Base-by-base conservation (phyloP, 192 early-diverging fungal species). In the Coemansia sp. region DNA sequence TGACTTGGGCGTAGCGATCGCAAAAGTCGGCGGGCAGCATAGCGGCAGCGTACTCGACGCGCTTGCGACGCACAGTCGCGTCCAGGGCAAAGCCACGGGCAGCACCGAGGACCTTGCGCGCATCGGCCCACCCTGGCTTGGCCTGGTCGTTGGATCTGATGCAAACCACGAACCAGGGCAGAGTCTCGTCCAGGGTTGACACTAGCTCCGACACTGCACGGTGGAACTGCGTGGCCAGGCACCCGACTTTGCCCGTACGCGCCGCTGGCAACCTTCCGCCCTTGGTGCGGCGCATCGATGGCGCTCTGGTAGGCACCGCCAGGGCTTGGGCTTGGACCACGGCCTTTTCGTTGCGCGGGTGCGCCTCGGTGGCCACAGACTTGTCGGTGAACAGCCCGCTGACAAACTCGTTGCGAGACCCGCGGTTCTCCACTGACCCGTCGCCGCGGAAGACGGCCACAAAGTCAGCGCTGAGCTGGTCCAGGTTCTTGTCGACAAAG, bases 401-500 rank as follows among this genome's bases (percentile, higher is more conserved):
- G 37, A 93, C 81, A 68, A 96, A 96, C 8, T 84, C 71, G 64
- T 91, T 91, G 66, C 82, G 82, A 15, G 91, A 87, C 5, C 86
- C 82, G 4, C 85, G 76, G 9, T 64, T 86, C 22, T 75, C 76
- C 22, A 61, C 64, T 12, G 81, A 72, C 16, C 76, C 81, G 56
- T 83, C 76, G 38, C 91, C 90, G 39, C 93, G 88, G 85, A 97
- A 92, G 27, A 95, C 80, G 0, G 89, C 85, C 7, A 97, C 90
- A 80, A 94, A 93, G 74, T 96, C 93, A 0, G 90, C 80, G 76
- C 89, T 91, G 20, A 96, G 76, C 68, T 86, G 86, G 68, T 95
- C 93, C 11, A 86, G 80, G 73, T 98, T 94, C 62, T 87, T 85
- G 52, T 88, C 89, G 37, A 86, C 85, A 82, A 89, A 95, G 62